Conservation (phyloP, 2,329 filamentous ascomycete genomes). For the Fusarium brachygibbosum region DNA sequence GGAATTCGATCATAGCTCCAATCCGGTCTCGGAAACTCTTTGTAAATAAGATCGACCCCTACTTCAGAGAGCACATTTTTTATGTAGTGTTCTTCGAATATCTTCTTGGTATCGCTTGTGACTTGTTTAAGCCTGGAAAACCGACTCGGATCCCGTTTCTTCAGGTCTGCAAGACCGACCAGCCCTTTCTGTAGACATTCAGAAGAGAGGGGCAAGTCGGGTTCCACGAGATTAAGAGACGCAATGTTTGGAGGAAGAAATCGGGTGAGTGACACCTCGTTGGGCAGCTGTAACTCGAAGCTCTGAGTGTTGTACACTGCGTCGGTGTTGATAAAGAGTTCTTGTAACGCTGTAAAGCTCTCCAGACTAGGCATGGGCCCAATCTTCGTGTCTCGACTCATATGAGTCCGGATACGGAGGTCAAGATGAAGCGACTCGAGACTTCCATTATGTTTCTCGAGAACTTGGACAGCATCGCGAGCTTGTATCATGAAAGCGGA, state of each 20-base stretch:
- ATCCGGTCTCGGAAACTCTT: background rate
- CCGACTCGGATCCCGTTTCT: background rate
- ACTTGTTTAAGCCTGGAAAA: background rate
- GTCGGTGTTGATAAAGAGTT: conserved; percentile 23
- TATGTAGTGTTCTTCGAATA: background rate
- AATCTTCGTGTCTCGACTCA: background rate
- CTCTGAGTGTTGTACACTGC: background rate
- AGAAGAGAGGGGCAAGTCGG: background rate
- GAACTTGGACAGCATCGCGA: conserved; percentile 8
- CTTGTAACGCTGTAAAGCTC: conserved; percentile 18
- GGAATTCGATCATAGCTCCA: background rate
- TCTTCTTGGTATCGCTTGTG: background rate
- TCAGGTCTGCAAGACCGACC: background rate
- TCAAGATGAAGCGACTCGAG: conserved; percentile 32
- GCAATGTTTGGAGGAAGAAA: background rate
- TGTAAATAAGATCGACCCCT: background rate
- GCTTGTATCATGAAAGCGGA: conserved; percentile 11
- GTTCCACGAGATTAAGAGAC: background rate
- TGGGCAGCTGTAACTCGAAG: background rate
- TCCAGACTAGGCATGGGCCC: conserved; percentile 14
- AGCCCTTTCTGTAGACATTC: background rate
- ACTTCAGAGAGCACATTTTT: background rate
- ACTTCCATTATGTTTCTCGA: conserved; percentile 9
- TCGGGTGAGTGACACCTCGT: background rate
- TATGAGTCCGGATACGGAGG: conserved; percentile 1